Conservation (phyloP, 257 asterid genomes). For the Ilex asprella region DNA sequence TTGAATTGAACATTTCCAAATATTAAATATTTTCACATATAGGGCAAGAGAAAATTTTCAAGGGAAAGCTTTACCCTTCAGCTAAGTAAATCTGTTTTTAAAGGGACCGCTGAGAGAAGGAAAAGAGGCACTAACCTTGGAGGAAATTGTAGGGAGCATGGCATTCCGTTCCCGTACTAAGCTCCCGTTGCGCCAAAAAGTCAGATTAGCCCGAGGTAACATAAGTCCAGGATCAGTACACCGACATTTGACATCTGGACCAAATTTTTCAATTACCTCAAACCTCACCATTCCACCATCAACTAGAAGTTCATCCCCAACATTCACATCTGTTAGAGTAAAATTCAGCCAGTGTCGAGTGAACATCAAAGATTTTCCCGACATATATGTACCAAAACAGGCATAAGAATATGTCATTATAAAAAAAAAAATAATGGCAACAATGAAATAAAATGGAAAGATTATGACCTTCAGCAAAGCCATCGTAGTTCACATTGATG, state of each 20-base stretch:
- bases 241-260: slow-evolving; percentile 94
- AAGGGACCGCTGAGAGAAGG: not conserved
- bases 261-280: slow-evolving; percentile 92
- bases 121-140: slow-evolving; percentile 52
- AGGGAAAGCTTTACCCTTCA: too few species aligned
- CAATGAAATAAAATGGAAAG: not conserved
- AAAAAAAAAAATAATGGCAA: not conserved
- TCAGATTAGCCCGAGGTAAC: slow-evolving; percentile 91
- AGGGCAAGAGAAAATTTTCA: too few species aligned
- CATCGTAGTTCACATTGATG: slow-evolving; percentile 77
- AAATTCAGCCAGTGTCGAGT: slow-evolving; percentile 4
- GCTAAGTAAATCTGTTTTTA: too few species aligned
- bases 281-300: slow-evolving; percentile 99
- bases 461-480: slow-evolving; percentile 89
- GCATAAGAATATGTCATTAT: not conserved
- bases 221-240: slow-evolving; percentile 98
- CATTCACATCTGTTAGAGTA: slow-evolving; percentile 59
- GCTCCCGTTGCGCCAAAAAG: slow-evolving; percentile 96
- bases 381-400: not conserved
- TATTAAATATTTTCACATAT: too few species aligned
- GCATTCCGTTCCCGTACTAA: slow-evolving; percentile 96
- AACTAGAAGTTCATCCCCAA: slow-evolving; percentile 90
- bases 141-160: slow-evolving; percentile 95
- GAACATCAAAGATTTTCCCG: slow-evolving; percentile 4
- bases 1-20: too few species aligned